Evolutionary conservation across 495 filamentous ascomycete species (phyloP).

Genomic region (Penicillium crystallinum): DNA sequence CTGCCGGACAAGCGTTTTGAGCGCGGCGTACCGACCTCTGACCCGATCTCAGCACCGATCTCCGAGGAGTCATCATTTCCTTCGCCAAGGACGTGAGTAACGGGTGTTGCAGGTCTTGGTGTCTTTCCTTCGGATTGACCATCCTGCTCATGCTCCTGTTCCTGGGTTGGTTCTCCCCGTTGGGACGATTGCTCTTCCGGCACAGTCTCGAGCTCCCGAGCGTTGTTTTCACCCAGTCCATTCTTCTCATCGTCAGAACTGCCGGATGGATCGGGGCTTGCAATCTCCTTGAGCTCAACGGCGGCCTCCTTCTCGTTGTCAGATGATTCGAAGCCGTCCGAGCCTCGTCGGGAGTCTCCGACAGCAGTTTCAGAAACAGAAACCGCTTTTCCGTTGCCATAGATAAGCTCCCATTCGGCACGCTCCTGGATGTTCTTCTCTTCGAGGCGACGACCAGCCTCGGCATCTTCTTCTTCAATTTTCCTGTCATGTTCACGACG

Average conservation of each 20-base stretch:
- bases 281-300: conserved; percentile 35
- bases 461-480: conserved; percentile 66
- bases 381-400: conserved; percentile 38
- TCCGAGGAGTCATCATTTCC: conserved; percentile 29
- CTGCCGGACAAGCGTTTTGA: conserved; percentile 28
- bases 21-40: conserved; percentile 27
- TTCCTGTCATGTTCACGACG: conserved; percentile 51
- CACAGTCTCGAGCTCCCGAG: conserved; percentile 14
- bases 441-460: conserved; percentile 62
- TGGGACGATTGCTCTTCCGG: conserved; percentile 16
- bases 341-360: conserved; percentile 23
- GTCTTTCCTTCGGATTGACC: background rate
- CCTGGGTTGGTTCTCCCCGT: background rate
- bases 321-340: conserved; percentile 17
- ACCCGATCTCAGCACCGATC: conserved; percentile 33
- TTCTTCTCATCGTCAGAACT: conserved; percentile 23
- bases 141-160: background rate
- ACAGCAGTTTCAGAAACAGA: conserved; percentile 29
- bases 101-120: conserved; percentile 4
- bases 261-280: conserved; percentile 15
- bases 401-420: conserved; percentile 73
- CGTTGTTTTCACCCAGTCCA: background rate
- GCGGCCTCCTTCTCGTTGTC: conserved; percentile 28
- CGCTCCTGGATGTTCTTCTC: conserved; percentile 62
- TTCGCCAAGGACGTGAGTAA: conserved; percentile 11